Base-by-base conservation (phyloP, 305 asterid species). In the Petunia hybrid region DNA sequence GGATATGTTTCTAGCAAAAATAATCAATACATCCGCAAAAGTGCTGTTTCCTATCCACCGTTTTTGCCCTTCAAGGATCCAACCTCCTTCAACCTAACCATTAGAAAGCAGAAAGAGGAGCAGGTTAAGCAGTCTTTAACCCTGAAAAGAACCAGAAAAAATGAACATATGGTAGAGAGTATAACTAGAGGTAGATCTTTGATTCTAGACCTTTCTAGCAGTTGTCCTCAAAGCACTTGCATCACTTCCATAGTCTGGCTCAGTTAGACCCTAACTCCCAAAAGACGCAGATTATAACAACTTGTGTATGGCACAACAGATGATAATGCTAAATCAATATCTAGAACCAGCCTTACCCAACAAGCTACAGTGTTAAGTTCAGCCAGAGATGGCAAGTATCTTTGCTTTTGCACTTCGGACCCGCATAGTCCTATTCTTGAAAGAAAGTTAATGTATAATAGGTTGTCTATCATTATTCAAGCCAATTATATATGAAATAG, bases 1-100 rank as follows among this genome's bases (percentile, higher is more conserved):
- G 77, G 85, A 2, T 64, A 89, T 86, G 87, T 92, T 93, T 85
- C 97, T 92, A 76, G 98, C 98, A 86, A 94, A 96, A 77, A 97
- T 88, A 81, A 97, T 82, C 85, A 97, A 81, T 68, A 97, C 81
- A 89, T 97, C 98, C 0, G 99, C 99, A 85, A 97, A 97, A 69
- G 99, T 93, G 87, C 97, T 90, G 88, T 97, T 93, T 79, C 98
- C 99, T 85, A 93, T 97, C 99, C 98, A 97, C 62, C 98, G 97
- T 79, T 97, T 97, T 80, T 97, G 98, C 80, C 98, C 98, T 82
- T 97, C 92, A 84, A 94, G 91, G 82, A 94, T 84, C 99, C 99
- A 97, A 64, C 99, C 99, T 82, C 98, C 98, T 78, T 89, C 97
- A 68, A 97, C 97, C 99, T 97, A 51, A 84, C 82, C 38, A 84